Conservation (phyloP, 106 monocot genomes). For the Cymbidium sinense region DNA sequence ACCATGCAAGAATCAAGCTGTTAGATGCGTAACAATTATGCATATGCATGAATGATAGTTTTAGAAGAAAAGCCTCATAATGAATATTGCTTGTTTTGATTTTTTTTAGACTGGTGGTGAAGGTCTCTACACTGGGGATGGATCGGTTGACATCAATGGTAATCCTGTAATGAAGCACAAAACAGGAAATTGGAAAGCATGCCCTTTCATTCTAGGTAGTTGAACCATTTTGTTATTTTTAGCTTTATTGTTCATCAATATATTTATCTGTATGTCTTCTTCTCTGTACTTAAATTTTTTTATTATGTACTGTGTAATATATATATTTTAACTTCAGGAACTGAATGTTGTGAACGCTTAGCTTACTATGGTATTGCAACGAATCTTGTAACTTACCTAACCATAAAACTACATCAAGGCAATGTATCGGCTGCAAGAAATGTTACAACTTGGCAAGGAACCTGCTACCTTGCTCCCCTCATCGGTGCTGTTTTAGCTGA, state of each 20-base stretch:
- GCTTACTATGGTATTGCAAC: constrained; percentile 84
- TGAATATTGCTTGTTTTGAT: neutral
- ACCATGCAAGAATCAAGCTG: neutral
- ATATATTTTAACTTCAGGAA: constrained; percentile 31
- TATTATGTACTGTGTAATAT: too few relatives aligned
- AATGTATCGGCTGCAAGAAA: constrained; percentile 82
- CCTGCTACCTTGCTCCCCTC: constrained; percentile 76
- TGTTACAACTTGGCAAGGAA: constrained; percentile 86
- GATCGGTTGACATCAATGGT: constrained; percentile 41
- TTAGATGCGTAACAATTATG: neutral
- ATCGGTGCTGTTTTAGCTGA: constrained; percentile 91
- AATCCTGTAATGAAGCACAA: constrained; percentile 37
- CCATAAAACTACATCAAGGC: constrained; percentile 62
- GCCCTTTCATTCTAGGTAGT: constrained; percentile 49
- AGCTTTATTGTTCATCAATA: neutral
- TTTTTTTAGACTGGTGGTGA: constrained; percentile 14
- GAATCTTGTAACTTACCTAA: constrained; percentile 83
- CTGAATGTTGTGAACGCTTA: constrained; percentile 79
- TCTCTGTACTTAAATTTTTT: neutral
- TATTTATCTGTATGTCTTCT: neutral
- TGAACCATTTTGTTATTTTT: neutral
- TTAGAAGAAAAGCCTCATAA: neutral
- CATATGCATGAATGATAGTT: neutral
- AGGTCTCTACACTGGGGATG: constrained; percentile 35
- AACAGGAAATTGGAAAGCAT: constrained; percentile 42